Evolutionary conservation across 148 eudicot genomes (phyloP), one percentile per base, ranked within the genome.

Genomic region (Rhododendron vialii): DNA sequence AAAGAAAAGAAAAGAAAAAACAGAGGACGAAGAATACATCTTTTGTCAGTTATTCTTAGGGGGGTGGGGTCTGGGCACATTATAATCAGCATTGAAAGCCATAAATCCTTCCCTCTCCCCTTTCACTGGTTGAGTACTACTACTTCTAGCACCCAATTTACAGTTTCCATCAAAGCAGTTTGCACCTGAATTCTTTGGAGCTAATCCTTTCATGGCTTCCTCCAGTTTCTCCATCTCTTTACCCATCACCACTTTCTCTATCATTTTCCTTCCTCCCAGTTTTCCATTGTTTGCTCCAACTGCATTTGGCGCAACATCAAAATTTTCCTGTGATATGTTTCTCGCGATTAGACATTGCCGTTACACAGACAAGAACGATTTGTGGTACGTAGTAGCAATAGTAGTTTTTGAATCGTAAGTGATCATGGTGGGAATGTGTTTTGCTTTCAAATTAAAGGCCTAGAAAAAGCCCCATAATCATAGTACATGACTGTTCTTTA

Each of bases 41-140:
- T 47, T 69, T 83, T 57, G 38, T 85, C 78, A 90, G 83, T 90
- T 90, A 71, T 90, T 83, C 78, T 57, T 90, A 30, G 90, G 89
- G 47, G 89, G 89, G 81, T 90, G 92, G 38, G 90, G n/a, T 85
- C 80, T 85, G 45, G 90, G 77, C 69, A 55, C 45, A 80, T 85
- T 67, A 80, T 90, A 90, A 85, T 90, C 90, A 43, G 92, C 88
- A 88, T 41, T 87, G 65, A 83, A 80, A 61, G 84, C 78, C 81
- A 85, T 33, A 53, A 87, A 88, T 61, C 63, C 83, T 28, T 35
- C 83, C 48, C 18, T 71, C 47, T 84, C 59, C 2, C 24, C 85
- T 45, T 84, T 84, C 69, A 75, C 50, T 7, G 78, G 78, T 82
- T 33, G 88, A 33, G 55, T 11, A 53, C 67, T 30, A 45, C 26